phyloP scores from a whole-genome alignment of 2,329 filamentous ascomycete species.

The Chalara sp. region DNA sequence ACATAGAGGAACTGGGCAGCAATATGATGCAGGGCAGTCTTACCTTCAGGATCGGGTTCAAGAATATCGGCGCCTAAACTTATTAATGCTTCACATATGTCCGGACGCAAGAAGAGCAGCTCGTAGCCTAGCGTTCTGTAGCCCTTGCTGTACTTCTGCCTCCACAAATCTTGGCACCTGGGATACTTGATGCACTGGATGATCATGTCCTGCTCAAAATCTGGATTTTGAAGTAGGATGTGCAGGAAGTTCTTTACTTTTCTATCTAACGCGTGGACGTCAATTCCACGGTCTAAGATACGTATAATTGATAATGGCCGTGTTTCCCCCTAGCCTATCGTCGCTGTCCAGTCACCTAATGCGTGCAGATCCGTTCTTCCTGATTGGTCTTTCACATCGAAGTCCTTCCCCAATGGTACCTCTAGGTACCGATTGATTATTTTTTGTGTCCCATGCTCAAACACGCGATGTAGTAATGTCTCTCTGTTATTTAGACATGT shows the following conservation, averaged over 20 bases:
- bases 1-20: conserved; percentile 11
- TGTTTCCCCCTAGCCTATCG: conserved; percentile 9
- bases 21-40: conserved; percentile 19
- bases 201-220: conserved; percentile 15
- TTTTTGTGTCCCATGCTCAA: conserved; percentile 12
- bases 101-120: conserved; percentile 8
- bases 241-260: conserved; percentile 6
- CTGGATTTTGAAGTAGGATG: conserved; percentile 15
- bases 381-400: conserved; percentile 13
- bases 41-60: conserved; percentile 13
- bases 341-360: conserved; percentile 12
- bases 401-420: conserved; percentile 12
- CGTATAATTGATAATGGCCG: conserved; percentile 9
- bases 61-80: conserved; percentile 16
- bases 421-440: conserved; percentile 10
- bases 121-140: conserved; percentile 6
- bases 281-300: conserved; percentile 1
- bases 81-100: conserved; percentile 12
- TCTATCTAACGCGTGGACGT: not conserved
- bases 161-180: conserved; percentile 5
- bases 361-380: conserved; percentile 18
- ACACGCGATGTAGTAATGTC: conserved; percentile 11
- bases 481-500: conserved; percentile 4
- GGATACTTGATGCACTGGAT: conserved; percentile 13
- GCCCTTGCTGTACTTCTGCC: conserved; percentile 5